A percentile compares a stretch with the other conserved stretches of the same genome.
phyloP scores from a whole-genome alignment of 305 asterid species.

The Fraxinus albicans region DNA sequence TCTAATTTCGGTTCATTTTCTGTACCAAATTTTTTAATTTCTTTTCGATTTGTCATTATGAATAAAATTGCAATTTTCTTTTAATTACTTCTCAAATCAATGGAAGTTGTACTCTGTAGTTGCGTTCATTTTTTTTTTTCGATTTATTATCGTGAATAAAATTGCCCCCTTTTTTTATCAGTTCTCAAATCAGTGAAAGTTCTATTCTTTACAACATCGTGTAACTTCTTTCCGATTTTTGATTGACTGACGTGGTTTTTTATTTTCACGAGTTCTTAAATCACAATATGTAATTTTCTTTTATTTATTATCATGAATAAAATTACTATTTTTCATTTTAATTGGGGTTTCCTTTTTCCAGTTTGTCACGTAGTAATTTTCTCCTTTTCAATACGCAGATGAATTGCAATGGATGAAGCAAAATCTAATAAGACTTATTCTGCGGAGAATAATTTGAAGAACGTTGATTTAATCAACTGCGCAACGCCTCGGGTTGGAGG shows the following conservation, averaged over 20 bases:
- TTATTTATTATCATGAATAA: not conserved
- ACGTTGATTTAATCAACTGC: slow-evolving; percentile 24
- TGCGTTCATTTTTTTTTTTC: not conserved
- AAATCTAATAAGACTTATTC: slow-evolving; percentile 15
- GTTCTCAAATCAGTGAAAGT: not conserved
- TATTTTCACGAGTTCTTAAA: not conserved
- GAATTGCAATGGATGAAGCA: slow-evolving; percentile 44
- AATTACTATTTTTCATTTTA: not conserved
- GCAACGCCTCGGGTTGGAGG: slow-evolving; percentile 47
- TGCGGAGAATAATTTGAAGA: slow-evolving; percentile 18
- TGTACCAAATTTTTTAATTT: not conserved
- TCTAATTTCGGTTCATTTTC: not conserved
- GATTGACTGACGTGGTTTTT: not conserved
- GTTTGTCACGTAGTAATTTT: not conserved
- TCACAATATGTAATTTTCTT: not conserved
- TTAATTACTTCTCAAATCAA: not conserved
- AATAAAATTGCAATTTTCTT: not conserved
- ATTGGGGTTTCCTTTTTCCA: not conserved
- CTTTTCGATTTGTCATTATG: not conserved
- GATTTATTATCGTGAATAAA: not conserved
- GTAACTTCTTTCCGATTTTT: not conserved
- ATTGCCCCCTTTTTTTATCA: not conserved
- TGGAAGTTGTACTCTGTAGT: not conserved
- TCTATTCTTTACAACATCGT: not conserved
- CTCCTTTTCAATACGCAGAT: slow-evolving; percentile 26